Percentiles rank a stretch among this genome's conserved stretches.
These are phyloP conservation scores for Trichophyton benhamiae DNA, from an alignment of 2,329 filamentous ascomycete species.

Conservation along the genomic window DNA sequence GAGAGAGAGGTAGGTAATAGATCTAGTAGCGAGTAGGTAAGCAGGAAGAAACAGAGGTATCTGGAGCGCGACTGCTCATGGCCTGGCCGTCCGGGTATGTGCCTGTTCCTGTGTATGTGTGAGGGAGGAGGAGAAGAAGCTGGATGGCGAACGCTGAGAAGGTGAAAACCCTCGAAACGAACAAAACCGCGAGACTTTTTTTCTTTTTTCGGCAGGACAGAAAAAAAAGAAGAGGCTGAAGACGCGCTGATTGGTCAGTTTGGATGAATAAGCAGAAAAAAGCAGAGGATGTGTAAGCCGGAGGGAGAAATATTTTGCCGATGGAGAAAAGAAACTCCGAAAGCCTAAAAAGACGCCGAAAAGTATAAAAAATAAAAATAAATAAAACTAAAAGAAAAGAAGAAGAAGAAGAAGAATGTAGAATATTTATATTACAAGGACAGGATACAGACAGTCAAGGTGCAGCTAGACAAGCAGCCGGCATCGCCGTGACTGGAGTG, in stretches of 20 bases:
- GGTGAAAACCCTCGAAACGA: slow-evolving; percentile 1
- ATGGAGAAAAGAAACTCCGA: background rate
- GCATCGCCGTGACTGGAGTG: background rate
- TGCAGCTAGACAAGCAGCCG: no score
- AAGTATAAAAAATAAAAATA: background rate
- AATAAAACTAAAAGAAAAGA: background rate
- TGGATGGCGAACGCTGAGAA: slow-evolving; percentile 7
- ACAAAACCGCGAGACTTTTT: slow-evolving; percentile 7
- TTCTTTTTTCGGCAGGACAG: slow-evolving; percentile 18
- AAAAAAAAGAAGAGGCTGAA: slow-evolving; percentile 20
- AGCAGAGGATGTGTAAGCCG: background rate
- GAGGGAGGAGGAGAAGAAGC: background rate
- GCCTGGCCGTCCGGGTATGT: background rate
- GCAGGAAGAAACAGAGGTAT: background rate
- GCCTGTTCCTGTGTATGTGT: background rate
- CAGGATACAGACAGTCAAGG: no score
- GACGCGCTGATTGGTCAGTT: slow-evolving; percentile 27
- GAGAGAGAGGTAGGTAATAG: no score
- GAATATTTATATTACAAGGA: background rate
- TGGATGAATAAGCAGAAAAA: slow-evolving; percentile 19
- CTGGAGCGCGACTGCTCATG: background rate
- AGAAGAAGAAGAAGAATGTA: background rate
- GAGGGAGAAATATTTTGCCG: slow-evolving; percentile 7
- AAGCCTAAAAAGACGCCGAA: background rate
- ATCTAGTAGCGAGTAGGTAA: background rate